phyloP scores from a whole-genome alignment of 1,284 basidiomycete species.

The Leucoagaricus sp. region DNA sequence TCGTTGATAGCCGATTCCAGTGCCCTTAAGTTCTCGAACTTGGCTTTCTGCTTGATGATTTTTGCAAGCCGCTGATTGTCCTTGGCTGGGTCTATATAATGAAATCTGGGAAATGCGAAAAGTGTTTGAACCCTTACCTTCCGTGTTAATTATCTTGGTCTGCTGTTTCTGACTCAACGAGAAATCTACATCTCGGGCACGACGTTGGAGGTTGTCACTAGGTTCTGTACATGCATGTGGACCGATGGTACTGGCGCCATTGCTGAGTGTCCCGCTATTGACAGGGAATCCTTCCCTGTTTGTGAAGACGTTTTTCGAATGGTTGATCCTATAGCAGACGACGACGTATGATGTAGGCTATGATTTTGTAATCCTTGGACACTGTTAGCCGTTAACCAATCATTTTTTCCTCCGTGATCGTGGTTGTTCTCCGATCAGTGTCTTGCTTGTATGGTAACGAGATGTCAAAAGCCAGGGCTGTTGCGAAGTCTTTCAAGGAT shows the following conservation, averaged over 20 bases:
- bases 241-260: conserved; percentile 48
- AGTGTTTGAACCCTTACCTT: conserved; percentile 36
- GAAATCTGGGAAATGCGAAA: conserved; percentile 3
- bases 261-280: not conserved
- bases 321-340: not conserved
- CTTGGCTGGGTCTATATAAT: conserved; percentile 36
- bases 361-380: too few species aligned
- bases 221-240: conserved; percentile 34
- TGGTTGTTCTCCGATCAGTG: too few species aligned
- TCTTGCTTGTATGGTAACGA: too few species aligned
- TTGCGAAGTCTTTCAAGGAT: too few species aligned
- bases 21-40: conserved; percentile 47
- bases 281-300: not conserved
- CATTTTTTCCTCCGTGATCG: too few species aligned
- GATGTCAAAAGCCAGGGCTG: too few species aligned
- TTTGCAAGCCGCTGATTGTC: conserved; percentile 50
- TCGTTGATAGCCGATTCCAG: conserved; percentile 49
- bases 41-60: conserved; percentile 54
- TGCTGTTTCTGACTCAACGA: conserved; percentile 46
- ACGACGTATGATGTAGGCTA: not conserved
- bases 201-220: conserved; percentile 36
- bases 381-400: too few species aligned
- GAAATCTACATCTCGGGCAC: conserved; percentile 43
- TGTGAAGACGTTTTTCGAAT: not conserved
- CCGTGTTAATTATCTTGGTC: conserved; percentile 45